A percentile compares a stretch with the other conserved stretches of the same genome.
phyloP scores from a whole-genome alignment of 1,139 yeast species.

The Nakaseomyces uthaithaninus region DNA sequence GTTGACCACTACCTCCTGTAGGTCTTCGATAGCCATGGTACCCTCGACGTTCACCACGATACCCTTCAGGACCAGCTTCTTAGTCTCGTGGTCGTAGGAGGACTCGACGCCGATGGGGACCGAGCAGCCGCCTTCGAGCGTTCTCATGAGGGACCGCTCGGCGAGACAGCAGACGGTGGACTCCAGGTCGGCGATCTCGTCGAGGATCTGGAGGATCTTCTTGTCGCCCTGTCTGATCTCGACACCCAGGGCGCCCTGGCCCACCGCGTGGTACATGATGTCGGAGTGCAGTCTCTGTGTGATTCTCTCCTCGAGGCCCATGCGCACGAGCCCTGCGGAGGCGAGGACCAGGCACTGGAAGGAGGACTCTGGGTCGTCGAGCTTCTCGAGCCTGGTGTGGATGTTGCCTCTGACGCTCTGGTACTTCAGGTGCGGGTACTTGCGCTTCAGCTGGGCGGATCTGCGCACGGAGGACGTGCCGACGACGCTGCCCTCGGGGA shows the following conservation, averaged over 20 bases:
- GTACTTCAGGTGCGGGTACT: conserved; percentile 48
- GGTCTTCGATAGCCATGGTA: conserved; percentile 47
- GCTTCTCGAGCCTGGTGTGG: conserved; percentile 69
- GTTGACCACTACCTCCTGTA: conserved; percentile 21
- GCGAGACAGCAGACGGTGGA: conserved; percentile 79
- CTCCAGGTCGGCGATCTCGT: conserved; percentile 55
- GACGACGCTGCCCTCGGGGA: conserved; percentile 79
- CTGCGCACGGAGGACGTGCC: conserved; percentile 94
- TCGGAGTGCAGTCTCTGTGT: conserved; percentile 61
- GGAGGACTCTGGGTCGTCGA: conserved; percentile 52
- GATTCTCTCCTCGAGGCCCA: conserved; percentile 65
- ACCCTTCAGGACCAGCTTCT: conserved; percentile 48
- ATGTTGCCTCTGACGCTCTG: conserved; percentile 86
- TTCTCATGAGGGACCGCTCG: conserved; percentile 79
- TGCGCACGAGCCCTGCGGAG: conserved; percentile 79
- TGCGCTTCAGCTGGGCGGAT: conserved; percentile 65
- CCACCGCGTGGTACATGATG: conserved; percentile 92
- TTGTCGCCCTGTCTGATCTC: conserved; percentile 73
- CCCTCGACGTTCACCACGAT: conserved; percentile 87
- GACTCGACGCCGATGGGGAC: conserved; percentile 91
- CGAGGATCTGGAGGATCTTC: conserved; percentile 48
- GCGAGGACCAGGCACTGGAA: conserved; percentile 80
- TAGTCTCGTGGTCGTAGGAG: conserved; percentile 40
- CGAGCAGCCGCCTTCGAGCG: conserved; percentile 94
- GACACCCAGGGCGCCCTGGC: conserved; percentile 94